A percentile compares a stretch with the other conserved stretches of the same genome.
phyloP scores from a whole-genome alignment of 2,329 filamentous ascomycete genomes.

The Arachnomyces sp. region DNA sequence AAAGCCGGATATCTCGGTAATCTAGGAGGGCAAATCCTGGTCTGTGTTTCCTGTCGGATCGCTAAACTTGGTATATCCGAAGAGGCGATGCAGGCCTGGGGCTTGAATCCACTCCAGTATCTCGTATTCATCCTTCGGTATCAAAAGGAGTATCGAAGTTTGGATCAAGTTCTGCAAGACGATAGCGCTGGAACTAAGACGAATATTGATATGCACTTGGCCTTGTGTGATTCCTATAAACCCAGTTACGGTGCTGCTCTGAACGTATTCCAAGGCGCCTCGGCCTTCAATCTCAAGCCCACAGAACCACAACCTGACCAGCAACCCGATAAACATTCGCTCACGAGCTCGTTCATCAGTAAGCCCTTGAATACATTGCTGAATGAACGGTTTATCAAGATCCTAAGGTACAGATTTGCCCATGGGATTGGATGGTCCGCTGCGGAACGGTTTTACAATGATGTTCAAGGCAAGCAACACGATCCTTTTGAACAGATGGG shows the following conservation, averaged over 20 bases:
- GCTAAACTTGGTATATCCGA: constrained; percentile 63
- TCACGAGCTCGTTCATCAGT: constrained; percentile 58
- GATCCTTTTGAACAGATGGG: constrained; percentile 8
- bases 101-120: constrained; percentile 57
- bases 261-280: constrained; percentile 37
- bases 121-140: constrained; percentile 65
- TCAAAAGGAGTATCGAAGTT: constrained; percentile 50
- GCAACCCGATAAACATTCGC: constrained; percentile 25
- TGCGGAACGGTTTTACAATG: constrained; percentile 52
- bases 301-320: background rate
- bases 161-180: constrained; percentile 46
- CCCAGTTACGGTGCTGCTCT: constrained; percentile 51
- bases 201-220: constrained; percentile 55
- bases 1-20: constrained; percentile 56
- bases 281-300: background rate
- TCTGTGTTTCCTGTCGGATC: constrained; percentile 62
- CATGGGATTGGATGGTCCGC: constrained; percentile 56
- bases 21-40: constrained; percentile 42
- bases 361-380: constrained; percentile 61
- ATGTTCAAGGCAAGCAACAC: constrained; percentile 32
- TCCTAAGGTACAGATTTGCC: constrained; percentile 52
- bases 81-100: constrained; percentile 71
- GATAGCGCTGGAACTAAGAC: constrained; percentile 28
- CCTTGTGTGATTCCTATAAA: constrained; percentile 64
- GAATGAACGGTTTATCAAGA: constrained; percentile 52